Evolutionary conservation across 306 rosid species (phyloP).

Genomic region (Cicer arietinum): DNA sequence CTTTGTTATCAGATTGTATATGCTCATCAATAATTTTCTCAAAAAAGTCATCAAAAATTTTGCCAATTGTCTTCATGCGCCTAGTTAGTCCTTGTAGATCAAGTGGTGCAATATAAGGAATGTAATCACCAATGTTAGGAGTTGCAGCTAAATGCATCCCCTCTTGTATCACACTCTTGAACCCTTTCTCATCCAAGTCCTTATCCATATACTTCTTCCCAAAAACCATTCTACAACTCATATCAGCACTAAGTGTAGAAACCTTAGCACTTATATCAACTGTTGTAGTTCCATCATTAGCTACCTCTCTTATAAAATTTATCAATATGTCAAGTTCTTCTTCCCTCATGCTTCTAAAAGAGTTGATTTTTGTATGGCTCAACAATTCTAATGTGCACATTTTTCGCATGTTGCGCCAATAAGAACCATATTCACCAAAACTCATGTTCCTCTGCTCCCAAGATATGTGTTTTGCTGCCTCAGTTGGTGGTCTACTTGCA

Average conservation of each 20-base stretch:
- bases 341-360: conserved; percentile 62
- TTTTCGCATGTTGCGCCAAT: conserved; percentile 75
- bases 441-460: conserved; percentile 56
- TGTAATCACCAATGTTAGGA: conserved; percentile 59
- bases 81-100: conserved; percentile 65
- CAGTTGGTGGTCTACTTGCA: conserved; percentile 63
- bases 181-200: conserved; percentile 62
- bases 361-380: conserved; percentile 52
- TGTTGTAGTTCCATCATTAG: conserved; percentile 27
- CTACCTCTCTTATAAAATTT: conserved; percentile 44
- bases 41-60: conserved; percentile 61
- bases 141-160: conserved; percentile 43
- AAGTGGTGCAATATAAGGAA: conserved; percentile 60
- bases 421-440: conserved; percentile 59
- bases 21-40: conserved; percentile 73
- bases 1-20: conserved; percentile 38
- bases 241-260: conserved; percentile 44
- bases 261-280: conserved; percentile 61
- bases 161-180: conserved; percentile 59
- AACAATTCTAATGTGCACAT: conserved; percentile 71
- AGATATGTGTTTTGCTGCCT: conserved; percentile 49
- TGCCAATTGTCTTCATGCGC: conserved; percentile 52
- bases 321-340: conserved; percentile 59
- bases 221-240: conserved; percentile 62
- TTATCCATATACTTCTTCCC: conserved; percentile 63